These are phyloP conservation scores for Entomortierella beljakovae DNA, from an alignment of 192 early-diverging fungal genomes.

Conservation along the genomic window DNA sequence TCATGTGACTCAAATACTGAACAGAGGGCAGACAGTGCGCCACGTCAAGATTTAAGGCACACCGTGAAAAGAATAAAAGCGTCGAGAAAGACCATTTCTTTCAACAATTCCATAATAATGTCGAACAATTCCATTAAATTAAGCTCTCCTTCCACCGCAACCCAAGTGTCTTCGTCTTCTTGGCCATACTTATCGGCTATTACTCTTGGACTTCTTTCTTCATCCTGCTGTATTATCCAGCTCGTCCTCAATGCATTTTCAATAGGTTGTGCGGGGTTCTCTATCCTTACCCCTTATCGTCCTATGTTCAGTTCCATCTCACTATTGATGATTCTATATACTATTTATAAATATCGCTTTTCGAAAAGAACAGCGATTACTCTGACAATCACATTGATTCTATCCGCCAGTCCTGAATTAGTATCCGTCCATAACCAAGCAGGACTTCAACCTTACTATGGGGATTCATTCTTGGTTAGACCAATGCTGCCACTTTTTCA, in stretches of 20 bases:
- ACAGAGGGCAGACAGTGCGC: too few relatives aligned
- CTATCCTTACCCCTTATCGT: constrained; percentile 62
- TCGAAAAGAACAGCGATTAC: constrained; percentile 22
- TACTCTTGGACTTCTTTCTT: constrained; percentile 54
- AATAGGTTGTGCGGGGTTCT: constrained; percentile 66
- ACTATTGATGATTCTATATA: constrained; percentile 27
- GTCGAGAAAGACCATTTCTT: too few relatives aligned
- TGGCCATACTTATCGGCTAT: constrained; percentile 38
- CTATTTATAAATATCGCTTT: constrained; percentile 31
- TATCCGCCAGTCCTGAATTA: constrained; percentile 58
- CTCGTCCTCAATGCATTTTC: constrained; percentile 64
- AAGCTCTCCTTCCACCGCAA: too few relatives aligned
- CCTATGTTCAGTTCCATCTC: constrained; percentile 52
- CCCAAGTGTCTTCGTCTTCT: background rate
- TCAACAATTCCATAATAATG: too few relatives aligned
- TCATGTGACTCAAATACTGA: too few relatives aligned
- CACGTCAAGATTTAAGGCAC: too few relatives aligned
- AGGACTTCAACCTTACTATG: background rate
- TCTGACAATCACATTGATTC: constrained; percentile 30
- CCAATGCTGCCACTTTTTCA: background rate
- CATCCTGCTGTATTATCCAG: constrained; percentile 66
- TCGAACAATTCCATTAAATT: too few relatives aligned
- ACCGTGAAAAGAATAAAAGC: too few relatives aligned
- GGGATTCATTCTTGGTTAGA: background rate
- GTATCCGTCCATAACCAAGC: constrained; percentile 52